Conservation (phyloP, 2,329 filamentous ascomycete genomes). For the Epichloe scottii region DNA sequence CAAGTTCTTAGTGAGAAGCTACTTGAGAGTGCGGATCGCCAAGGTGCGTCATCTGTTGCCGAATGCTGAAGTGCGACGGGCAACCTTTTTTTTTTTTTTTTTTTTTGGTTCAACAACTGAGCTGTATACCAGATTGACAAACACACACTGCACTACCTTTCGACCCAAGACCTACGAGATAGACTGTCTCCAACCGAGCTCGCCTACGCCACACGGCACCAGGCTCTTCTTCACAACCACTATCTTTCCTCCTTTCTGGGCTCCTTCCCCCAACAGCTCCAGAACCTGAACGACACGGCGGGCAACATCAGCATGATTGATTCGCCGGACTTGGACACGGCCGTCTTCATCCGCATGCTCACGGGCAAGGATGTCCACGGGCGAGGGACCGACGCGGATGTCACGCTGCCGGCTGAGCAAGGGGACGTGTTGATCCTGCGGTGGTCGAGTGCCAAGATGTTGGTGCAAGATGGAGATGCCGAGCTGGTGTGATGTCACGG, state of each 20-base stretch:
- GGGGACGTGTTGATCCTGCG: slow-evolving; percentile 57
- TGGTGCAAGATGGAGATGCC: slow-evolving; percentile 42
- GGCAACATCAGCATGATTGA: slow-evolving; percentile 92
- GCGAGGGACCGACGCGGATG: slow-evolving; percentile 52
- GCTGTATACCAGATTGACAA: slow-evolving; percentile 50
- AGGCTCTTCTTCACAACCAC: slow-evolving; percentile 71
- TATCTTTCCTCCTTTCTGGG: slow-evolving; percentile 76
- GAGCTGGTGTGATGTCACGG: slow-evolving; percentile 39
- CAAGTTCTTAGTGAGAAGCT: slow-evolving; percentile 79
- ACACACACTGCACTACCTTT: slow-evolving; percentile 62
- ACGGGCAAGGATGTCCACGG: slow-evolving; percentile 46
- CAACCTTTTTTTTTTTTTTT: not conserved
- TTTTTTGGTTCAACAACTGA: not conserved
- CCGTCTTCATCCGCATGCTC: slow-evolving; percentile 72
- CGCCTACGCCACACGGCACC: slow-evolving; percentile 73
- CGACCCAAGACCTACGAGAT: slow-evolving; percentile 36
- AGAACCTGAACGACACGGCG: slow-evolving; percentile 79
- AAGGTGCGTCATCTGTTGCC: slow-evolving; percentile 47
- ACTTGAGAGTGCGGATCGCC: slow-evolving; percentile 70
- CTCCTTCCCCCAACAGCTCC: slow-evolving; percentile 65
- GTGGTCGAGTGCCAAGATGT: slow-evolving; percentile 59
- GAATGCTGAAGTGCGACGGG: not conserved
- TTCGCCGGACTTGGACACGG: slow-evolving; percentile 65
- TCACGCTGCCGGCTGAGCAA: slow-evolving; percentile 42
- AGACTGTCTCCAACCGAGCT: slow-evolving; percentile 68